phyloP scores from a whole-genome alignment of 1,284 basidiomycete species.

The Meira nashicola region DNA sequence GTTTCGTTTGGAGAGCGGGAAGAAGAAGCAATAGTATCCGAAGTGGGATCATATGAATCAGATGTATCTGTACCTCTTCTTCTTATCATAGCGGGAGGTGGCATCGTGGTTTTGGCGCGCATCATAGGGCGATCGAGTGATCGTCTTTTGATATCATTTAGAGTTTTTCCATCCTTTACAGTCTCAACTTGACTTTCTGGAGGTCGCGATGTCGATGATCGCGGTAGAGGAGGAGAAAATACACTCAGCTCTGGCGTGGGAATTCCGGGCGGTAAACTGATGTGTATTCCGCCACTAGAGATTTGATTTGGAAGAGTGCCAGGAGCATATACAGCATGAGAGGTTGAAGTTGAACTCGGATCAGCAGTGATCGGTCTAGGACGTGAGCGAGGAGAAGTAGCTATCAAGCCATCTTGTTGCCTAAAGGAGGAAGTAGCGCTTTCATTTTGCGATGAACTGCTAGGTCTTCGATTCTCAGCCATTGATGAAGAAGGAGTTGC shows the following conservation, averaged over 20 bases:
- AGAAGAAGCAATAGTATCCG: not conserved
- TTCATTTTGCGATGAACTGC: too few relatives aligned
- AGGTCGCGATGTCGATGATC: slow-evolving; percentile 13
- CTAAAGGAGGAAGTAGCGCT: too few relatives aligned
- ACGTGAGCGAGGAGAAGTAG: too few relatives aligned
- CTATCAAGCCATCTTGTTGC: too few relatives aligned
- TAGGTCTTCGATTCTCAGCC: too few relatives aligned
- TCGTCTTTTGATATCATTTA: not conserved
- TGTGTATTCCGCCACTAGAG: slow-evolving; percentile 21
- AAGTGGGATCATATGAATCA: not conserved
- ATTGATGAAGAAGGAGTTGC: too few relatives aligned
- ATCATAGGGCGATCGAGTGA: not conserved
- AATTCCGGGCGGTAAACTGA: slow-evolving; percentile 37
- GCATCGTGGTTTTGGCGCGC: not conserved
- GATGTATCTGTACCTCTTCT: too few relatives aligned
- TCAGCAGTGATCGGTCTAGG: too few relatives aligned
- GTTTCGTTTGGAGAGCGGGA: not conserved
- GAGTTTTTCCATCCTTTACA: slow-evolving; percentile 9
- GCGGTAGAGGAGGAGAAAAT: slow-evolving; percentile 29
- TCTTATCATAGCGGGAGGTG: not conserved
- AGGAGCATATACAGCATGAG: slow-evolving; percentile 15
- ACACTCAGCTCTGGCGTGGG: slow-evolving; percentile 32
- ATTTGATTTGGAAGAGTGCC: slow-evolving; percentile 4
- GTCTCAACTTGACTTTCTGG: slow-evolving; percentile 5
- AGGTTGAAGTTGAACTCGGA: not conserved